Conservation (phyloP, 108 stramenopile genomes). For the Cyclotella choctawhatcheeana region DNA sequence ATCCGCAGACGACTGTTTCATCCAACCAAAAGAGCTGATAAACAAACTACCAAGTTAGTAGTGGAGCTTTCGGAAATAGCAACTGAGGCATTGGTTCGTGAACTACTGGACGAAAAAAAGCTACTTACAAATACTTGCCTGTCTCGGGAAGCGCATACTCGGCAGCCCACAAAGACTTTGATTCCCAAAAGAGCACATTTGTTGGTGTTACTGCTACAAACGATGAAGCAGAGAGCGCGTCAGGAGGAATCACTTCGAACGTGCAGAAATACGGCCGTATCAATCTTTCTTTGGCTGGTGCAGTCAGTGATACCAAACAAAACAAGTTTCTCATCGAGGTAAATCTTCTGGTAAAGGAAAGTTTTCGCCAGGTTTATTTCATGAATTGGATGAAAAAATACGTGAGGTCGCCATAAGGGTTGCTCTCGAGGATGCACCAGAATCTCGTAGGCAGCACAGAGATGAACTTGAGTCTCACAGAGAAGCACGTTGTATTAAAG, state of each 20-base stretch:
- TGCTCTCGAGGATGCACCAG: constrained; percentile 18
- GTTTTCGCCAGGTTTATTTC: constrained; percentile 4
- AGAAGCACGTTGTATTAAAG: background rate
- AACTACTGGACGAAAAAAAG: constrained; percentile 25
- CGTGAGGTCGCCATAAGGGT: background rate
- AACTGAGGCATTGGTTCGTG: background rate
- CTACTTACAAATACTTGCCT: constrained; percentile 20
- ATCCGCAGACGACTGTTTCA: background rate
- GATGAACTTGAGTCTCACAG: constrained; percentile 1
- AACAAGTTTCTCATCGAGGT: background rate
- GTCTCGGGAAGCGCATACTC: background rate
- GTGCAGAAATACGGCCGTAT: constrained; percentile 23
- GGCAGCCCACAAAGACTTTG: background rate
- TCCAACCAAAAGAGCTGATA: constrained; percentile 1
- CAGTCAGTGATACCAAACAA: background rate
- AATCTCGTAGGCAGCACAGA: background rate
- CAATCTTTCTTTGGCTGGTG: background rate
- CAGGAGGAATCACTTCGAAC: constrained; percentile 12
- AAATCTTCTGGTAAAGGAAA: too few relatives aligned
- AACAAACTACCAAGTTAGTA: background rate
- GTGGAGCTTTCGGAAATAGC: background rate
- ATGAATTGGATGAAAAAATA: constrained; percentile 6
- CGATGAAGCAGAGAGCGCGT: constrained; percentile 23
- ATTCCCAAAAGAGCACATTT: background rate
- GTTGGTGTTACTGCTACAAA: constrained; percentile 31